Evolutionary conservation across 1,139 yeast species (phyloP), one percentile per base, ranked within the genome.

Genomic region (Entelexis sorbosivorans): DNA sequence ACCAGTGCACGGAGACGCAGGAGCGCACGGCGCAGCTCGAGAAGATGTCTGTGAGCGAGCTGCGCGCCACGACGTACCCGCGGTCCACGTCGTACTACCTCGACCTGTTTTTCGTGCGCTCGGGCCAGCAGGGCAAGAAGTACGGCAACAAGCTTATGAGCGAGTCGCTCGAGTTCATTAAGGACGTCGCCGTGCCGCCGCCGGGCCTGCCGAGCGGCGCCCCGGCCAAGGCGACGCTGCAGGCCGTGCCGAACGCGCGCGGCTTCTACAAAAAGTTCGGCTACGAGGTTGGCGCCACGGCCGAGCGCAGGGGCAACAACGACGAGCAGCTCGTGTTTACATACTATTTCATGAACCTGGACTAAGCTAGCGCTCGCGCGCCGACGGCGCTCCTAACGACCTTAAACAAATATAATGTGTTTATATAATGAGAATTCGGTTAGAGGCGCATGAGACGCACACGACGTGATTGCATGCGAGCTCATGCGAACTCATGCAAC

Each of bases 111-210:
- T 13, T 42, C 13, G 53, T 54, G n/a, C 49, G 56, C 31, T 11
- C 50, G 5, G 57, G 53, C 20, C 44, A 32, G 28, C 56, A 53
- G 35, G 53, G 53, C 26, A 53, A 48, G 33, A 49, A 51, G n/a
- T 26, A 19, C 17, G 57, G 57, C 13, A 24, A 31, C n/a, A 11
- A 10, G 31, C 26, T 54, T 28, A 29, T 54, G 46, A 36, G 47
- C 28, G 31, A 31, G 19, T 10, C 51, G 10, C 28, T 48, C 16
- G 31, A 22, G n/a, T 26, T n/a, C 29, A n/a, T 54, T 17, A 3
- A 26, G 10, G 19, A 11, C 2, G 7, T n/a, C 4, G 35, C 40
- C 17, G 47, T 17, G 5, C 50, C 50, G 11, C 57, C 57, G 16
- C 54, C 53, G 5, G n/a, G 8, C 6, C 11, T 48, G 6, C 13